A percentile compares a stretch with the other conserved stretches of the same genome.
Evolutionary conservation across 495 filamentous ascomycete species (phyloP).

Genomic region (Penicillium arizonense): DNA sequence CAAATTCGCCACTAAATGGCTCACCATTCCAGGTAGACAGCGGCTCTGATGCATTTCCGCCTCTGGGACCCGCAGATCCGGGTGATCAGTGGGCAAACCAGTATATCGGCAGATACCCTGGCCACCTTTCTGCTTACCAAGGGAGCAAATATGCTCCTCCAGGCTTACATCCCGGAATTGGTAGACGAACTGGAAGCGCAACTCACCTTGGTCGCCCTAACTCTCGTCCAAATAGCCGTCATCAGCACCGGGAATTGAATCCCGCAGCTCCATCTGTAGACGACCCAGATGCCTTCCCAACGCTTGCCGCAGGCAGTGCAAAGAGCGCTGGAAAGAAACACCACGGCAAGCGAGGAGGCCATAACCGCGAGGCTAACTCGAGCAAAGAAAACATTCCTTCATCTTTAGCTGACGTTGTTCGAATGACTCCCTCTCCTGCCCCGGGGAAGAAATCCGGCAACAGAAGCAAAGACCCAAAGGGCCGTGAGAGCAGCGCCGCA

Average conservation of each 20-base stretch:
- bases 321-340: slow-evolving; percentile 79
- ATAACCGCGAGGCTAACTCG: slow-evolving; percentile 51
- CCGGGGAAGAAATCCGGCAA: slow-evolving; percentile 49
- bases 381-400: slow-evolving; percentile 68
- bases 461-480: slow-evolving; percentile 47
- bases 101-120: slow-evolving; percentile 41
- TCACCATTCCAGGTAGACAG: slow-evolving; percentile 75
- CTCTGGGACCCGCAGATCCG: slow-evolving; percentile 52
- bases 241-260: slow-evolving; percentile 66
- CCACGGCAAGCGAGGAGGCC: slow-evolving; percentile 82
- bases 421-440: slow-evolving; percentile 81
- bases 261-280: slow-evolving; percentile 77
- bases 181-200: slow-evolving; percentile 51
- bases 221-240: slow-evolving; percentile 85
- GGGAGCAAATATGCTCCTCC: slow-evolving; percentile 27
- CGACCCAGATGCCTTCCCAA: slow-evolving; percentile 94
- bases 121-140: slow-evolving; percentile 28
- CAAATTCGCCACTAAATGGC: slow-evolving; percentile 34
- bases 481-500: slow-evolving; percentile 74
- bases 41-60: slow-evolving; percentile 78
- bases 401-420: slow-evolving; percentile 92
- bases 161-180: slow-evolving; percentile 35
- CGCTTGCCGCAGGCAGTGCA: slow-evolving; percentile 75
- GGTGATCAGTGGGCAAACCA: slow-evolving; percentile 60
- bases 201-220: slow-evolving; percentile 54